Percentiles rank a stretch among this genome's conserved stretches.
Evolutionary conservation across 2,329 filamentous ascomycete genomes (phyloP).

Genomic region (Phialocephala subalpina): DNA sequence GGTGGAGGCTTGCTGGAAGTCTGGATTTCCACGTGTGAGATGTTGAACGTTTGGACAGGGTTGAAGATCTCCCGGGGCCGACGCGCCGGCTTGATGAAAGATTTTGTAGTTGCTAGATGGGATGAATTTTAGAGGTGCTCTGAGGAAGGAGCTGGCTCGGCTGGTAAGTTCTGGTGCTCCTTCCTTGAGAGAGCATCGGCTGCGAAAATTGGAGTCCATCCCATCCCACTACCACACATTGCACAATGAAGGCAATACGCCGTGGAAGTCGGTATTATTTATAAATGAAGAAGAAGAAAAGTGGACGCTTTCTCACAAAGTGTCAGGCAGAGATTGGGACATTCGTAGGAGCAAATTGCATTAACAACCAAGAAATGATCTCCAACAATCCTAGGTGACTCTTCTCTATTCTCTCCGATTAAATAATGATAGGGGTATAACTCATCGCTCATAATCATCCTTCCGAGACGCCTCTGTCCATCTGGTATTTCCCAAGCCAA

Average conservation of each 20-base stretch:
- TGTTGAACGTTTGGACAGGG: neutral
- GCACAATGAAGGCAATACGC: too few species aligned
- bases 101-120: neutral
- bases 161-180: too few species aligned
- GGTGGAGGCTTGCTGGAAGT: neutral
- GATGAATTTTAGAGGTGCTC: too few species aligned
- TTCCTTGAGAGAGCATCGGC: too few species aligned
- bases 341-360: neutral
- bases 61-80: neutral
- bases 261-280: too few species aligned
- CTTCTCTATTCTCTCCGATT: neutral
- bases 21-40: neutral
- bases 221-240: too few species aligned
- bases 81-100: neutral
- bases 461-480: neutral
- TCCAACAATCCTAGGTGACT: neutral
- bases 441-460: neutral
- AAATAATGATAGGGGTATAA: constrained; percentile 2
- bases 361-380: too few species aligned
- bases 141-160: too few species aligned
- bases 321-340: neutral
- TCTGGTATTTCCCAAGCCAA: neutral
- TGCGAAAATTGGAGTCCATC: too few species aligned
- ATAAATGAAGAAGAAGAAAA: too few species aligned
- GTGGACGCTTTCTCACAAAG: too few species aligned